A percentile compares a stretch with the other conserved stretches of the same genome.
These are phyloP conservation scores for Byssothecium circinans DNA, from an alignment of 2,329 filamentous ascomycete genomes.

Conservation along the genomic window DNA sequence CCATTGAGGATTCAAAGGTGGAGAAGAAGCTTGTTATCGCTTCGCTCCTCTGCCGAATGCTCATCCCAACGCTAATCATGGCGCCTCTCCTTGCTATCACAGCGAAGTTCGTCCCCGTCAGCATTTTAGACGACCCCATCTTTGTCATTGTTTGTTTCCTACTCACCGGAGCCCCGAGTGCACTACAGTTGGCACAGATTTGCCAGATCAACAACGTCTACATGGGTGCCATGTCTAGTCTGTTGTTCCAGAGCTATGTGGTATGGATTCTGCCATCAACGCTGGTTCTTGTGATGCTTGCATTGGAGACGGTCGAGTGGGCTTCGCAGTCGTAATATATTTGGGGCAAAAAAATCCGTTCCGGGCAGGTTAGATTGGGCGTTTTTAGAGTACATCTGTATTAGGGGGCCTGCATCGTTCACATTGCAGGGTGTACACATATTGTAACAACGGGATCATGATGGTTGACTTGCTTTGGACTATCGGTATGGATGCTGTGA, in stretches of 20 bases:
- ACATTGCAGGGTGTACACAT: background rate
- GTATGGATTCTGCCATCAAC: constrained; percentile 97
- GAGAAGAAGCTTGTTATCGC: constrained; percentile 82
- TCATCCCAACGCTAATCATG: constrained; percentile 90
- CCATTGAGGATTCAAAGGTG: constrained; percentile 68
- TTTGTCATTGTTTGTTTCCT: constrained; percentile 98
- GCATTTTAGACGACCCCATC: constrained; percentile 95
- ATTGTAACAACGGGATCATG: background rate
- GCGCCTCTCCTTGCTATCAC: constrained; percentile 82
- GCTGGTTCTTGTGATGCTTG: constrained; percentile 84
- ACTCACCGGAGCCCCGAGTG: constrained; percentile 88
- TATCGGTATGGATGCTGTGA: background rate
- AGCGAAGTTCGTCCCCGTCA: constrained; percentile 88
- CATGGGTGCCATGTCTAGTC: constrained; percentile 88
- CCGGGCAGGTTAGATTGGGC: background rate
- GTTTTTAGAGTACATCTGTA: background rate
- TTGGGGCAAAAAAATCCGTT: background rate
- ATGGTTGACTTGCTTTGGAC: background rate
- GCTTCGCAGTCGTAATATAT: constrained; percentile 48
- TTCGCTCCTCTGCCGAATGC: constrained; percentile 84
- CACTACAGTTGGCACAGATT: constrained; percentile 93
- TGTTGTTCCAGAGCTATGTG: constrained; percentile 95
- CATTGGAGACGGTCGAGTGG: constrained; percentile 92
- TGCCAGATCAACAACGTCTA: constrained; percentile 98
- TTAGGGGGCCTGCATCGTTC: background rate